These are phyloP conservation scores for Tolypocladium pustulatum DNA, from an alignment of 2,329 filamentous ascomycete genomes.

Conservation along the genomic window DNA sequence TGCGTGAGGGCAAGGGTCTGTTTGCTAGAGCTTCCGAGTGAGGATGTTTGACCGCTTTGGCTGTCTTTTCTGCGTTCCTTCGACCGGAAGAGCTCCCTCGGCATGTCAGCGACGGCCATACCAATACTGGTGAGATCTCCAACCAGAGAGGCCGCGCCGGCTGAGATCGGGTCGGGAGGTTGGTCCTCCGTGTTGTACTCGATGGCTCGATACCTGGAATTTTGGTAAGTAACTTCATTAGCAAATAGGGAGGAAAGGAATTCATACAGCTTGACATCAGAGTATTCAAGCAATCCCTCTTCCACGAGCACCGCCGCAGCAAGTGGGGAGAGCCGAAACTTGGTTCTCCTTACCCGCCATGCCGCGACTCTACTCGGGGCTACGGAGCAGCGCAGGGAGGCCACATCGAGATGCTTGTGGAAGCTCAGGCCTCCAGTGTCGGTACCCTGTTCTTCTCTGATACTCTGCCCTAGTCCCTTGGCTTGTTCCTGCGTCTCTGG, in stretches of 20 bases:
- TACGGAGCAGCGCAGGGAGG: slow-evolving; percentile 59
- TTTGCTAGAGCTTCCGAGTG: slow-evolving; percentile 3
- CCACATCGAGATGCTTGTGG: slow-evolving; percentile 56
- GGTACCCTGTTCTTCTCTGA: slow-evolving; percentile 55
- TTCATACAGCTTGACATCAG: slow-evolving; percentile 61
- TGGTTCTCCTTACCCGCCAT: slow-evolving; percentile 62
- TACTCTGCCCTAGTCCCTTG: slow-evolving; percentile 48
- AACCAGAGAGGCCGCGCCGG: slow-evolving; percentile 66
- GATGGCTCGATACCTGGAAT: slow-evolving; percentile 31
- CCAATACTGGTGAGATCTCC: slow-evolving; percentile 73
- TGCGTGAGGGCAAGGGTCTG: not conserved
- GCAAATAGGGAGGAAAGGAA: too few relatives aligned
- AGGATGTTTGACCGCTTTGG: not conserved
- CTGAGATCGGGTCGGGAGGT: slow-evolving; percentile 69
- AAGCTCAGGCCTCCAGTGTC: slow-evolving; percentile 57
- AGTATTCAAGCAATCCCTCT: slow-evolving; percentile 53
- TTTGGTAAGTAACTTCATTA: slow-evolving; percentile 4
- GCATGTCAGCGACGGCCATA: slow-evolving; percentile 71
- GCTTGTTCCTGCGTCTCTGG: slow-evolving; percentile 48
- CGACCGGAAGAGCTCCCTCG: slow-evolving; percentile 42
- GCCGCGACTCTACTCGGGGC: slow-evolving; percentile 58
- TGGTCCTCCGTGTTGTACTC: slow-evolving; percentile 74
- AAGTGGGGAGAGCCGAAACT: slow-evolving; percentile 59
- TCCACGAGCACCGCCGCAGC: slow-evolving; percentile 61
- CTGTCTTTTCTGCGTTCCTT: slow-evolving; percentile 12